phyloP scores from a whole-genome alignment of 1,139 yeast species.

The Suhomyces coccinellae region DNA sequence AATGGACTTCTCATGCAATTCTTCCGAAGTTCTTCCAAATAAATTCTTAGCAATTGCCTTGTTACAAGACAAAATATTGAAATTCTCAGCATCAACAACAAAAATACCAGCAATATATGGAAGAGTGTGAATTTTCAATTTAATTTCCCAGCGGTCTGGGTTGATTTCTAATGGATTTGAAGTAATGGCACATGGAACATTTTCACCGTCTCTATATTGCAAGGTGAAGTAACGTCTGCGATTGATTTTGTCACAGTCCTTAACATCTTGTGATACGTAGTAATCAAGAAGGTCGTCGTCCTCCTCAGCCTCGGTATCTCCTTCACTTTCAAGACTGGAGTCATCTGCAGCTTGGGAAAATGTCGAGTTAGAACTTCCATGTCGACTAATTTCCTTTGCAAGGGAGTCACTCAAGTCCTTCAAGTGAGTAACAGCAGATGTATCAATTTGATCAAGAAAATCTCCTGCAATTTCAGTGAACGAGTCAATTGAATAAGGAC shows the following conservation, averaged over 20 bases:
- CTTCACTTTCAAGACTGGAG: slow-evolving; percentile 4
- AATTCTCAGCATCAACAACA: slow-evolving; percentile 55
- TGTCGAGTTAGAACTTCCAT: slow-evolving; percentile 4
- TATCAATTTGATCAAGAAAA: slow-evolving; percentile 28
- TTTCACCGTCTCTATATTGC: slow-evolving; percentile 40
- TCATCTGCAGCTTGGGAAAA: neutral
- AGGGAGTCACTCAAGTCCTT: slow-evolving; percentile 35
- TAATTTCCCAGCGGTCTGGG: slow-evolving; percentile 39
- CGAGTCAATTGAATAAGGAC: slow-evolving; percentile 32
- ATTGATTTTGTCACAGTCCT: slow-evolving; percentile 53
- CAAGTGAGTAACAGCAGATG: slow-evolving; percentile 23
- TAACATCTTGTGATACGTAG: slow-evolving; percentile 24
- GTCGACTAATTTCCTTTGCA: slow-evolving; percentile 11
- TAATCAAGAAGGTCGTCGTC: slow-evolving; percentile 15
- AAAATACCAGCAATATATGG: slow-evolving; percentile 90
- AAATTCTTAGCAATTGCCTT: slow-evolving; percentile 75
- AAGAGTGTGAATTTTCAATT: slow-evolving; percentile 66
- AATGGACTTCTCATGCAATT: slow-evolving; percentile 52
- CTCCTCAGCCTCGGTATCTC: slow-evolving; percentile 6
- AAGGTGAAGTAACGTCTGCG: slow-evolving; percentile 63
- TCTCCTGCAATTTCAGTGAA: slow-evolving; percentile 45
- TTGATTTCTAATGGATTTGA: slow-evolving; percentile 54
- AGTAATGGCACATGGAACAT: slow-evolving; percentile 71
- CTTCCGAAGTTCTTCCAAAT: slow-evolving; percentile 61
- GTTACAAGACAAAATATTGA: slow-evolving; percentile 64